Evolutionary conservation across 148 eudicot genomes (phyloP).

Genomic region (Amaranthus cruentus): DNA sequence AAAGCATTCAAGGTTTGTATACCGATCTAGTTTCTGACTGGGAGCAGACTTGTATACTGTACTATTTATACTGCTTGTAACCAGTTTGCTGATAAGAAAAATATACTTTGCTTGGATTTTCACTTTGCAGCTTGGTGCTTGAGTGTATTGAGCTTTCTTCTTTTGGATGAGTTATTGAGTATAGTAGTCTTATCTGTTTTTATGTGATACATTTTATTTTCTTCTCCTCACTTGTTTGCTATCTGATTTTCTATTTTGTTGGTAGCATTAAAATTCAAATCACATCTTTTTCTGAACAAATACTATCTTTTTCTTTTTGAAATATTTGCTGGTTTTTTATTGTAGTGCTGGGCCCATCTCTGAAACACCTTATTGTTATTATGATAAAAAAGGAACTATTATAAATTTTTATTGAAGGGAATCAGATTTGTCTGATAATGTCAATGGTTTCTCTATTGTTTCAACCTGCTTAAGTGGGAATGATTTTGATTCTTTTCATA

Average conservation of each 20-base stretch:
- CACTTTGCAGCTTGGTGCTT: not conserved
- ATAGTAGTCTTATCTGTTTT: not conserved
- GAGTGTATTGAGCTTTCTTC: not conserved
- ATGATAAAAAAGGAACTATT: not conserved
- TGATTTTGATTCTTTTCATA: not conserved
- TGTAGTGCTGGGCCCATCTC: not conserved
- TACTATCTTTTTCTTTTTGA: not conserved
- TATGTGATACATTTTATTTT: not conserved
- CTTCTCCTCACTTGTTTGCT: not conserved
- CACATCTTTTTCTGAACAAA: not conserved
- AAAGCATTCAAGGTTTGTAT: constrained; percentile 86
- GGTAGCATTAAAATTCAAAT: not conserved
- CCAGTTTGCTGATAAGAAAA: not conserved
- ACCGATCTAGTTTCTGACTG: not conserved
- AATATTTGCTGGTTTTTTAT: not conserved
- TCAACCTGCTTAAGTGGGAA: not conserved
- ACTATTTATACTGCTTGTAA: not conserved
- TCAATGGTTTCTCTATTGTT: not conserved
- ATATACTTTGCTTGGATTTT: not conserved
- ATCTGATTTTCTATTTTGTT: not conserved
- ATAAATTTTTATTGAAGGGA: not conserved
- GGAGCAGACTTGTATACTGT: not conserved
- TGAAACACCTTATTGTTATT: not conserved
- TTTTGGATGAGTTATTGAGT: not conserved
- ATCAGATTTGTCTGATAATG: not conserved